Conservation (phyloP, 2,329 filamentous ascomycete genomes). For the Fusarium verticillioides region DNA sequence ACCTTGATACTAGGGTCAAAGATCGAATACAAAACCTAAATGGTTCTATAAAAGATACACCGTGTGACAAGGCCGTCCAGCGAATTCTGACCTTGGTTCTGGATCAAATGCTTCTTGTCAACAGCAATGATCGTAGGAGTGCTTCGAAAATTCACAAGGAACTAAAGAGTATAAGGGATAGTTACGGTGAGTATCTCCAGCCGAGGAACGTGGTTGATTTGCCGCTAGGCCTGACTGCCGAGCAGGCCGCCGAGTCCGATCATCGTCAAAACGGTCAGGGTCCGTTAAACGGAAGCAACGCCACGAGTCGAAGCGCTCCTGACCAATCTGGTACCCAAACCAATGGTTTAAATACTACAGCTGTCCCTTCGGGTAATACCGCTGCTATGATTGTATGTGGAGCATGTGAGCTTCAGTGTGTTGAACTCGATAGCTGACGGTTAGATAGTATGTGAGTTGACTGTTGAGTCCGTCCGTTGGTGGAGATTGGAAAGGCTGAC, state of each 20-base stretch:
- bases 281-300: not conserved
- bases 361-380: not conserved
- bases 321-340: not conserved
- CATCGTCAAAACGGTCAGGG: not conserved
- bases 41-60: not conserved
- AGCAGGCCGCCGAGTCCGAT: not conserved
- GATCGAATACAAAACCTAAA: not conserved
- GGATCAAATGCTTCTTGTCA: not conserved
- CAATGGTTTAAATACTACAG: not conserved
- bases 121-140: not conserved
- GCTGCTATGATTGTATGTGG: not conserved
- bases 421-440: not conserved
- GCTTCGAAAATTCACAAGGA: not conserved
- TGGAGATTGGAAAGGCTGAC: not conserved
- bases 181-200: not conserved
- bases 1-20: not conserved
- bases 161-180: not conserved
- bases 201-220: not conserved
- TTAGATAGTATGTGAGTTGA: not conserved
- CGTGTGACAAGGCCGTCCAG: not conserved
- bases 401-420: accelerated
- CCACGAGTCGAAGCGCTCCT: not conserved
- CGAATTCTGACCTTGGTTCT: not conserved
- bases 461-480: too few relatives aligned
- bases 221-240: not conserved